Evolutionary conservation across 345 rosid genomes (phyloP).

Genomic region (Noccaea bulbosa): DNA sequence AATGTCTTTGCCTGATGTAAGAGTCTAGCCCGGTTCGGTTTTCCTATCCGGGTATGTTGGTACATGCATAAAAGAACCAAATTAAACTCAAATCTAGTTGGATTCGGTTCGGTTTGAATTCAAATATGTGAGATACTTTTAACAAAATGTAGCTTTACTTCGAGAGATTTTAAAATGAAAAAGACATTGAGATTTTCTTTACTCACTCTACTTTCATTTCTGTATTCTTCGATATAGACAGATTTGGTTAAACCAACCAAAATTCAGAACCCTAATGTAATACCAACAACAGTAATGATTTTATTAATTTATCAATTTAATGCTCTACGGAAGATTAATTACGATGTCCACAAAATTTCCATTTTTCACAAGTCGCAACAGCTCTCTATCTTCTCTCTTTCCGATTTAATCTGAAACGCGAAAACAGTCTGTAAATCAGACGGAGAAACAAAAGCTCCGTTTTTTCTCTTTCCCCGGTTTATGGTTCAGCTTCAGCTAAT

Average conservation of each 20-base stretch:
- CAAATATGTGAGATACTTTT: background rate
- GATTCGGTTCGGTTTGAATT: background rate
- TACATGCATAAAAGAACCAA: background rate
- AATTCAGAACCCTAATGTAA: background rate
- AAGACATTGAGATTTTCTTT: background rate
- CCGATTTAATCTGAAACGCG: constrained; percentile 28
- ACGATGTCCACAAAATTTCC: constrained; percentile 18
- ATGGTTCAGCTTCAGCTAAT: constrained; percentile 29
- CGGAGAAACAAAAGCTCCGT: constrained; percentile 14
- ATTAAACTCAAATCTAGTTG: background rate
- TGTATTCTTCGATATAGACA: background rate
- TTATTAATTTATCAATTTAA: background rate
- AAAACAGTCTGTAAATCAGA: background rate
- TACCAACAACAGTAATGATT: background rate
- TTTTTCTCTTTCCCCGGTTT: background rate
- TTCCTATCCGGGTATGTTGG: background rate
- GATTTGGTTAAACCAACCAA: background rate
- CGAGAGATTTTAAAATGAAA: background rate
- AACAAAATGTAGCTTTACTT: background rate
- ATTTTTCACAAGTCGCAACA: constrained; percentile 1
- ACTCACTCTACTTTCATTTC: no score
- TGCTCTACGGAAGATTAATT: background rate
- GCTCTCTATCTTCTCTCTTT: constrained; percentile 18
- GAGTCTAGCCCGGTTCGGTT: constrained; percentile 26
- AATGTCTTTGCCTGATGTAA: background rate